Conservation (phyloP, 2,329 filamentous ascomycete genomes). For the Graphiopsis chlorocephala region DNA sequence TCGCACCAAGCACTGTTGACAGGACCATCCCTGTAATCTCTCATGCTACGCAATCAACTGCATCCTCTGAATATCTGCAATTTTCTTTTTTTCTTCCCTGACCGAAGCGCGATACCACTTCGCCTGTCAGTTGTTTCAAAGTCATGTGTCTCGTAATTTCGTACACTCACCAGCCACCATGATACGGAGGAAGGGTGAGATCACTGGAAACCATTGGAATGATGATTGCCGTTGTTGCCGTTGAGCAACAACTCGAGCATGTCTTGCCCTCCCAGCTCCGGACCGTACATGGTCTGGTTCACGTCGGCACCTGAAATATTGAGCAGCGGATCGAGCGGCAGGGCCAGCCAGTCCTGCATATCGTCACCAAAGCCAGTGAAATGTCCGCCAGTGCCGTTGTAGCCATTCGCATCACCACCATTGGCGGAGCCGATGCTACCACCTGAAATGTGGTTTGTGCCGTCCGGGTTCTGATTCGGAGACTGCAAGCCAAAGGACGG, state of each 20-base stretch:
- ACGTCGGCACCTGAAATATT: constrained; percentile 58
- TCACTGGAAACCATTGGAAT: constrained; percentile 5
- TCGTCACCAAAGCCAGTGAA: constrained; percentile 23
- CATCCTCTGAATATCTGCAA: neutral
- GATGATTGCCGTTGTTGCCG: constrained; percentile 3
- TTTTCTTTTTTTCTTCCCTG: neutral
- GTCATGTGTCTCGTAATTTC: neutral
- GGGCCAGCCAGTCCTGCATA: constrained; percentile 57
- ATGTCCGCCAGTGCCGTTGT: constrained; percentile 21
- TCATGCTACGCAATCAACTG: neutral
- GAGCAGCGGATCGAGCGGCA: constrained; percentile 61
- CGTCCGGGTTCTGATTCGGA: constrained; percentile 20
- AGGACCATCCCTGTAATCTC: neutral
- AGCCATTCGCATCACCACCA: constrained; percentile 12
- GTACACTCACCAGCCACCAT: neutral
- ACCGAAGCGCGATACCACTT: neutral
- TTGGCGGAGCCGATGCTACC: constrained; percentile 29
- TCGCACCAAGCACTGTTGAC: neutral
- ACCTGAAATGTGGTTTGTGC: constrained; percentile 33
- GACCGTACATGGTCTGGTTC: constrained; percentile 55
- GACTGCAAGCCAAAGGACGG: constrained; percentile 38
- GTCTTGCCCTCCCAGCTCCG: constrained; percentile 61
- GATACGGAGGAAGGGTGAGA: neutral
- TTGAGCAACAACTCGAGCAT: constrained; percentile 48
- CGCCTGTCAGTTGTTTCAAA: neutral